A percentile compares a stretch with the other conserved stretches of the same genome.
These are phyloP conservation scores for Kockovaella imperatae DNA, from an alignment of 768 basidiomycete genomes.

Conservation along the genomic window DNA sequence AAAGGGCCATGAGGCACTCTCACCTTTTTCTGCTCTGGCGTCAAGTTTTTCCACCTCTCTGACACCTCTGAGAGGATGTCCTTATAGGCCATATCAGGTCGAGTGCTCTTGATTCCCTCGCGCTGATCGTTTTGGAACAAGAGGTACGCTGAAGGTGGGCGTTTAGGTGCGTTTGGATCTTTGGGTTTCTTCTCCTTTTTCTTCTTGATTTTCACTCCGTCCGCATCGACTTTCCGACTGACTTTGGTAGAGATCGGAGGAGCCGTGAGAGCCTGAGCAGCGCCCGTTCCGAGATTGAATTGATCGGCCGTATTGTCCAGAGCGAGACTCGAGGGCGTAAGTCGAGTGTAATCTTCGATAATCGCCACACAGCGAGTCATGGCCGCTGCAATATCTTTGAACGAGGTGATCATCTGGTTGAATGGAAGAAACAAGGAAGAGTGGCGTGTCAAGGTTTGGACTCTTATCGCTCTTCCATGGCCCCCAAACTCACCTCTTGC, in stretches of 20 bases:
- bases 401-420: conserved; percentile 40
- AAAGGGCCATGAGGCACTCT: conserved; percentile 43
- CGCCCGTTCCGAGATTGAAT: not conserved
- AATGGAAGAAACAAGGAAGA: not conserved
- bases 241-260: not conserved
- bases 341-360: conserved; percentile 35
- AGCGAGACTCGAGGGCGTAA: conserved; percentile 17
- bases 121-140: conserved; percentile 89
- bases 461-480: not conserved
- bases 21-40: conserved; percentile 65
- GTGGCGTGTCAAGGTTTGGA: not conserved
- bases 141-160: conserved; percentile 85
- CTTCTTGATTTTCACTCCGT: conserved; percentile 7
- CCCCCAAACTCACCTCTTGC: conserved; percentile 27
- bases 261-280: not conserved
- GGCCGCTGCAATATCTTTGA: conserved; percentile 34
- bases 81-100: conserved; percentile 60
- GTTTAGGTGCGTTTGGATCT: conserved; percentile 91
- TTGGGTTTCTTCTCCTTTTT: conserved; percentile 62
- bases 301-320: not conserved
- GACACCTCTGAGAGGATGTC: conserved; percentile 68
- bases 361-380: conserved; percentile 31
- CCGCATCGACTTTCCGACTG: not conserved
- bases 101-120: conserved; percentile 57
- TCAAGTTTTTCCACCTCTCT: conserved; percentile 64